A percentile compares a stretch with the other conserved stretches of the same genome.
Evolutionary conservation across 2,329 filamentous ascomycete species (phyloP).

Genomic region (Botryotinia calthae): DNA sequence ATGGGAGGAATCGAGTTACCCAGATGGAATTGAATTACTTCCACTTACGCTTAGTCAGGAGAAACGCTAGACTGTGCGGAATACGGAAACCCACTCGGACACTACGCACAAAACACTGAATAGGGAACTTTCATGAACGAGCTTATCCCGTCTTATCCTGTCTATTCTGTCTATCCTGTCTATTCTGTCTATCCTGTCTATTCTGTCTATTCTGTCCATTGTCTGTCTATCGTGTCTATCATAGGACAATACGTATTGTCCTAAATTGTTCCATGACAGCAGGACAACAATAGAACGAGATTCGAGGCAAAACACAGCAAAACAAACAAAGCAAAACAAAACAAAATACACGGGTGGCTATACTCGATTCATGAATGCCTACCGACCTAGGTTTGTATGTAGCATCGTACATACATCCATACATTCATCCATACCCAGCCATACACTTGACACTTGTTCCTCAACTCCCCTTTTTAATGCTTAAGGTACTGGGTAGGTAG

Average conservation of each 20-base stretch:
- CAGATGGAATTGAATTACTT: neutral
- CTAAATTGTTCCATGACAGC: neutral
- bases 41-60: neutral
- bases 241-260: neutral
- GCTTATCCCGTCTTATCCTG: neutral
- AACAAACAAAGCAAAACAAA: neutral
- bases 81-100: neutral
- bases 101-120: slow-evolving; percentile 1
- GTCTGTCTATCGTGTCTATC: neutral
- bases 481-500: neutral
- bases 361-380: neutral
- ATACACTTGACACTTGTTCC: neutral
- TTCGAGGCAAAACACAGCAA: neutral
- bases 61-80: neutral
- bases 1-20: neutral
- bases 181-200: neutral
- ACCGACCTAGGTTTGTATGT: neutral
- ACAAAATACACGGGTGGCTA: neutral
- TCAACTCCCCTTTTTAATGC: neutral
- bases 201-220: too few relatives aligned
- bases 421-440: neutral
- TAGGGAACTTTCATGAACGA: neutral
- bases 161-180: too few relatives aligned
- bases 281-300: neutral
- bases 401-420: too few relatives aligned